Evolutionary conservation across 352 stramenopile genomes (phyloP).

Genomic region (Phytophthora macrochlamydospora): DNA sequence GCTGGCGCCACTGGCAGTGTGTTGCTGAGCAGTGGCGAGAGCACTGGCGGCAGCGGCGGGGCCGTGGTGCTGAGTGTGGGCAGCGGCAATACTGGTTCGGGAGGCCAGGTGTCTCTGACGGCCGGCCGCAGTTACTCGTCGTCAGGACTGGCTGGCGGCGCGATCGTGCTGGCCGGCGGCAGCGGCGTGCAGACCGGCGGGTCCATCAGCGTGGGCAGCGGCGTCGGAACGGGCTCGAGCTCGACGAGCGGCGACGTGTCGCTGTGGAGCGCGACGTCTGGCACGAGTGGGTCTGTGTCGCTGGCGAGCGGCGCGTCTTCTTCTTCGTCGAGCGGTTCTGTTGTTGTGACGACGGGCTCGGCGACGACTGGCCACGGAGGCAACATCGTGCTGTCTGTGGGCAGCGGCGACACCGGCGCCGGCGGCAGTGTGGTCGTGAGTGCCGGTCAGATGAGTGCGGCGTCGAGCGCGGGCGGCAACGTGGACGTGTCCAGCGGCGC

Average conservation of each 20-base stretch:
- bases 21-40: slow-evolving; percentile 15
- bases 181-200: background rate
- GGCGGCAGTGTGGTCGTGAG: slow-evolving; percentile 12
- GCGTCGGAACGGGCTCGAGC: background rate
- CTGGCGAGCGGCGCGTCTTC: slow-evolving; percentile 9
- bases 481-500: slow-evolving; percentile 1
- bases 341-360: slow-evolving; percentile 6
- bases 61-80: slow-evolving; percentile 27
- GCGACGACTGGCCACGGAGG: slow-evolving; percentile 13
- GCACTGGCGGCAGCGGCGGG: slow-evolving; percentile 26
- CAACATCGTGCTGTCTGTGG: slow-evolving; percentile 22
- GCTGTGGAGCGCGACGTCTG: slow-evolving; percentile 11
- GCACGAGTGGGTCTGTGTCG: slow-evolving; percentile 20
- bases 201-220: background rate
- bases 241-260: slow-evolving; percentile 9
- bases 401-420: slow-evolving; percentile 8
- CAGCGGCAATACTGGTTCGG: slow-evolving; percentile 2
- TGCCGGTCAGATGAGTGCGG: slow-evolving; percentile 12
- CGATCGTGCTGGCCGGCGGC: slow-evolving; percentile 4
- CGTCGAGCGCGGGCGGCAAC: background rate
- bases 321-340: background rate
- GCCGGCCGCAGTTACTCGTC: slow-evolving; percentile 7
- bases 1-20: slow-evolving; percentile 16
- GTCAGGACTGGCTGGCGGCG: slow-evolving; percentile 4
- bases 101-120: slow-evolving; percentile 23